Evolutionary conservation across 2,329 filamentous ascomycete genomes (phyloP).

Genomic region (Arthrobotrys musiformis): DNA sequence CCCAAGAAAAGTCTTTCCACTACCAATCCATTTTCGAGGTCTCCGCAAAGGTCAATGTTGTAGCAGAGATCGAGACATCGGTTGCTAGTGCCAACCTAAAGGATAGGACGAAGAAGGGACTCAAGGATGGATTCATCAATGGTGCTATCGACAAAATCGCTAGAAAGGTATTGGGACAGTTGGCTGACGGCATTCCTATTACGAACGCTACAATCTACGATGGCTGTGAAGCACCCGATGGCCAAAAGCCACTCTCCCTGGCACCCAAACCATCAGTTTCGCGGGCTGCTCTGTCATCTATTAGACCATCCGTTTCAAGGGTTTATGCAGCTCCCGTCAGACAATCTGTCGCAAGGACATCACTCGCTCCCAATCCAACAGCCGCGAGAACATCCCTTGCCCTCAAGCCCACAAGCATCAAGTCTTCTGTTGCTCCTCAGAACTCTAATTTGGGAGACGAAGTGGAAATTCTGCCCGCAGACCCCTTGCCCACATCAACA

Average conservation of each 20-base stretch:
- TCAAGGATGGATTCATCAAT: slow-evolving; percentile 4
- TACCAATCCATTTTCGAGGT: not conserved
- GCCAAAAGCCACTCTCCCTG: not conserved
- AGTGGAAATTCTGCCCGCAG: too few species aligned
- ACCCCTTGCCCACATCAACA: too few species aligned
- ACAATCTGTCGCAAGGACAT: too few species aligned
- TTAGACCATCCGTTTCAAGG: too few species aligned
- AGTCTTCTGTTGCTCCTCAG: too few species aligned
- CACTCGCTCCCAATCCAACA: too few species aligned
- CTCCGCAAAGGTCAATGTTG: not conserved
- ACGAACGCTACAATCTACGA: not conserved
- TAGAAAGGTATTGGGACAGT: not conserved
- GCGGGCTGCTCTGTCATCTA: not conserved
- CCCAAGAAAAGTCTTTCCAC: not conserved
- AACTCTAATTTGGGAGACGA: too few species aligned
- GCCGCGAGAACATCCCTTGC: too few species aligned
- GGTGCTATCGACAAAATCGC: not conserved
- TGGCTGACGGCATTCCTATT: not conserved
- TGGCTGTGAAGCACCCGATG: not conserved
- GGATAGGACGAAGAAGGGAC: not conserved
- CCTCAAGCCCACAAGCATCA: too few species aligned
- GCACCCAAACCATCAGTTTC: not conserved
- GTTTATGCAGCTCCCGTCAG: too few species aligned
- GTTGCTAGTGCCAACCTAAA: not conserved
- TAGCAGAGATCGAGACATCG: not conserved